phyloP scores from a whole-genome alignment of 805 yeast genomes.

The Zygotorulaspora florentina region DNA sequence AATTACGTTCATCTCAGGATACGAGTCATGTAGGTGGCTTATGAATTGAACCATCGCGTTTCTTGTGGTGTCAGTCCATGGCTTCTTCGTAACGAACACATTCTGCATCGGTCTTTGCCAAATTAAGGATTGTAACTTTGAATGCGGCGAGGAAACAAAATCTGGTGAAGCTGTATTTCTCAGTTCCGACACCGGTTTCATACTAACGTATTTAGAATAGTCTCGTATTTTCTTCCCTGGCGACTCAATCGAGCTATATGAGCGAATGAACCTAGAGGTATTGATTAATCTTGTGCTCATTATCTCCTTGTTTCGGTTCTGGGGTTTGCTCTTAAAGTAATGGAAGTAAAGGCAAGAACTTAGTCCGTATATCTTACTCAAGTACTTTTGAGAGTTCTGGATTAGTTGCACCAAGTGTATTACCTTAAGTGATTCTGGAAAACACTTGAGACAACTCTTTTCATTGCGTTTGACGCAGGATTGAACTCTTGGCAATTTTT shows the following conservation, averaged over 20 bases:
- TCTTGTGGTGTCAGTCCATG: constrained; percentile 63
- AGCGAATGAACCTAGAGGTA: constrained; percentile 6
- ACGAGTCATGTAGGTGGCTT: constrained; percentile 51
- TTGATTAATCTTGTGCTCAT: neutral
- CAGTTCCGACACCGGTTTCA: constrained; percentile 32
- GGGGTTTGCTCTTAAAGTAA: too few species aligned
- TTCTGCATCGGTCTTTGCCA: constrained; percentile 77
- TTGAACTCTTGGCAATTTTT: too few species aligned
- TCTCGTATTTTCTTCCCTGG: constrained; percentile 18
- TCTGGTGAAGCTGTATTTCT: constrained; percentile 43
- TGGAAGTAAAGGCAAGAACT: too few species aligned
- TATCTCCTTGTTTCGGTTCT: neutral
- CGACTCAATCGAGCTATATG: constrained; percentile 13
- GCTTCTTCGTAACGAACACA: constrained; percentile 78
- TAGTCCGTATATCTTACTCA: too few species aligned
- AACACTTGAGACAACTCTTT: too few species aligned
- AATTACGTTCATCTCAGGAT: constrained; percentile 74
- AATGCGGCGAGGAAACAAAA: constrained; percentile 50
- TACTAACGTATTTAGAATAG: constrained; percentile 26
- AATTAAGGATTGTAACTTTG: constrained; percentile 56
- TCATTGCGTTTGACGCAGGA: too few species aligned
- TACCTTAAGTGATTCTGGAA: too few species aligned
- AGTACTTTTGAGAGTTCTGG: too few species aligned
- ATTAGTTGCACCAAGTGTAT: too few species aligned
- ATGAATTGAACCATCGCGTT: constrained; percentile 65